Conservation (phyloP, 495 filamentous ascomycete species). For the Cercophora sp. region DNA sequence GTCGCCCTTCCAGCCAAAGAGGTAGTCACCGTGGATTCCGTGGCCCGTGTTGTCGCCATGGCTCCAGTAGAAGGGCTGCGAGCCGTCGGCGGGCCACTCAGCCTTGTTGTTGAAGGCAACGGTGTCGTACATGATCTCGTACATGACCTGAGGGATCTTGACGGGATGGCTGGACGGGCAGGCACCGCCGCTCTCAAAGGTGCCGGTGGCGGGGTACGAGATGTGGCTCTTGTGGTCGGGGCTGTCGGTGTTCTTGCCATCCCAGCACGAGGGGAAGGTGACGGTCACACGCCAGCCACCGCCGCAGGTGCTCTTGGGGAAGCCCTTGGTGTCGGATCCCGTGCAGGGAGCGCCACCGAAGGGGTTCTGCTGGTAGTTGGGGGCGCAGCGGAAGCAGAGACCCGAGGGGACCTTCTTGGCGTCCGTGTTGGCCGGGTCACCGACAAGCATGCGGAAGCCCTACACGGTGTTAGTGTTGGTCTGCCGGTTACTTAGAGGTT, state of each 20-base stretch:
- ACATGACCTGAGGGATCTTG: constrained; percentile 45
- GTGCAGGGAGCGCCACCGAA: constrained; percentile 33
- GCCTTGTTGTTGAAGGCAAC: constrained; percentile 42
- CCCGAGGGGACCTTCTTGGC: constrained; percentile 35
- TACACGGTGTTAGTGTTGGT: too few species aligned
- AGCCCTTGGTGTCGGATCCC: constrained; percentile 28
- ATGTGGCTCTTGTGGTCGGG: constrained; percentile 51
- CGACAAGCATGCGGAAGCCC: constrained; percentile 54
- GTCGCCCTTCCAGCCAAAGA: constrained; percentile 39
- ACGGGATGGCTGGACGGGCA: constrained; percentile 47
- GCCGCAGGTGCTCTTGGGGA: constrained; percentile 40
- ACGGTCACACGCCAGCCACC: constrained; percentile 46
- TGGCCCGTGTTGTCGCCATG: constrained; percentile 22
- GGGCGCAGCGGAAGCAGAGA: constrained; percentile 44
- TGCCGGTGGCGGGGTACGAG: constrained; percentile 34
- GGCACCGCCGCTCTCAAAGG: constrained; percentile 37
- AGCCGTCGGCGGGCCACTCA: constrained; percentile 41
- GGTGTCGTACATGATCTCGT: constrained; percentile 49
- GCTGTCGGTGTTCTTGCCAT: constrained; percentile 53
- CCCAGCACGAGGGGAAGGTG: constrained; percentile 53
- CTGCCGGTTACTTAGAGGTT: too few species aligned
- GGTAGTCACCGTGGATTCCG: constrained; percentile 26
- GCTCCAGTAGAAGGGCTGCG: constrained; percentile 38
- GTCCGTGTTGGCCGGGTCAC: constrained; percentile 35
- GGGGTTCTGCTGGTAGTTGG: constrained; percentile 30